Evolutionary conservation across 2,329 filamentous ascomycete genomes (phyloP).

Genomic region (Venturia carpophila): DNA sequence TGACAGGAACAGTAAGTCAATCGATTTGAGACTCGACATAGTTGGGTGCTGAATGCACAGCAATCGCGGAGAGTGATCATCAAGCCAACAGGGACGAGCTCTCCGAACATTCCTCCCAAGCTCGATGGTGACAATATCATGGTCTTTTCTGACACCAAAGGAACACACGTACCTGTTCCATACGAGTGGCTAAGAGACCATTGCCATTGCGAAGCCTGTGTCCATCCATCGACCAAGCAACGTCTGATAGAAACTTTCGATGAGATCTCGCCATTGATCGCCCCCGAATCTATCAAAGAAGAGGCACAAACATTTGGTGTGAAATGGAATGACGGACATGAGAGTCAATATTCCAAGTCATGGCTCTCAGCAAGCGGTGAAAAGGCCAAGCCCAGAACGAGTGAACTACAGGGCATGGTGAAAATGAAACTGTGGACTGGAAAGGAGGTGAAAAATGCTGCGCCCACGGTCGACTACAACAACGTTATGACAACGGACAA

Average conservation of each 20-base stretch:
- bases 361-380: slow-evolving; percentile 42
- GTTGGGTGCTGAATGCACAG: neutral
- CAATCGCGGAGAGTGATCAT: neutral
- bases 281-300: slow-evolving; percentile 14
- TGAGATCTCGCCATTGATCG: slow-evolving; percentile 24
- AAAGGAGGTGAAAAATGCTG: slow-evolving; percentile 32
- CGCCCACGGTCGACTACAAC: slow-evolving; percentile 54
- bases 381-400: slow-evolving; percentile 31
- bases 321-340: slow-evolving; percentile 52
- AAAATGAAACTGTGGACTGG: slow-evolving; percentile 31
- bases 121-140: neutral
- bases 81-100: neutral
- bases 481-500: slow-evolving; percentile 51
- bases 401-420: slow-evolving; percentile 29
- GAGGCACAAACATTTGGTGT: slow-evolving; percentile 22
- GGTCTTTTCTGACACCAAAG: neutral
- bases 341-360: slow-evolving; percentile 57
- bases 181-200: slow-evolving; percentile 49
- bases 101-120: neutral
- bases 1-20: neutral
- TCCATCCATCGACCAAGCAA: slow-evolving; percentile 64
- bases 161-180: slow-evolving; percentile 1
- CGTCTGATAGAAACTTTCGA: slow-evolving; percentile 60
- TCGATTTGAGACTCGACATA: neutral
- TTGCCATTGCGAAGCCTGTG: slow-evolving; percentile 59